phyloP scores from a whole-genome alignment of 106 monocot genomes.

The Alisma plantagoaquatica region DNA sequence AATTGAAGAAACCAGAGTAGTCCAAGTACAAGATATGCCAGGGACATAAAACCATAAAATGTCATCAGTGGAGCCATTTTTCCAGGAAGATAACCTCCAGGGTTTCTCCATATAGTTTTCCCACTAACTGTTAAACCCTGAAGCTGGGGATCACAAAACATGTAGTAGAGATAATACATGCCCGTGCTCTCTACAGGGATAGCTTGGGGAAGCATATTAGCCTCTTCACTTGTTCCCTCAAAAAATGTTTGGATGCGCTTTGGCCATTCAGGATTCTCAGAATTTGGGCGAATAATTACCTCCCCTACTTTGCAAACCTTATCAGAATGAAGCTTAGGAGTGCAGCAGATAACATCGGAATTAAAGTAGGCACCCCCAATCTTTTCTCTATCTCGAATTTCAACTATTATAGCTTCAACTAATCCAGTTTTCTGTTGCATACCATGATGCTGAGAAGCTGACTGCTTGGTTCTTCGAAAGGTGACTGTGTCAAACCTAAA shows the following conservation, averaged over 20 bases:
- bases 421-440: constrained; percentile 91
- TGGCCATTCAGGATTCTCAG: constrained; percentile 67
- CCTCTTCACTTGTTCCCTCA: constrained; percentile 56
- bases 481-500: constrained; percentile 77
- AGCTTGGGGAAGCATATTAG: constrained; percentile 42
- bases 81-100: constrained; percentile 84
- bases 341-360: constrained; percentile 82
- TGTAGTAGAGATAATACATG: constrained; percentile 98
- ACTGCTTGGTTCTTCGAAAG: constrained; percentile 66
- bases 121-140: constrained; percentile 59
- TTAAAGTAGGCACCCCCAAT: constrained; percentile 76
- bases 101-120: constrained; percentile 94
- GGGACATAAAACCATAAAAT: constrained; percentile 86
- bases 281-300: constrained; percentile 71
- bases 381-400: constrained; percentile 74
- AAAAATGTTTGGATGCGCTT: constrained; percentile 88
- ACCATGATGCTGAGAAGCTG: constrained; percentile 48
- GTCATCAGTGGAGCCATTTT: constrained; percentile 94
- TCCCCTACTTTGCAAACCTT: constrained; percentile 64
- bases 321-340: constrained; percentile 28
- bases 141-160: constrained; percentile 90
- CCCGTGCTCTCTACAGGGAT: constrained; percentile 63
- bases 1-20: constrained; percentile 89
- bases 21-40: constrained; percentile 90
- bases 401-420: constrained; percentile 94